A percentile compares a stretch with the other conserved stretches of the same genome.
Conservation (phyloP, 768 basidiomycete species). For the Tricholoma flavovirens region DNA sequence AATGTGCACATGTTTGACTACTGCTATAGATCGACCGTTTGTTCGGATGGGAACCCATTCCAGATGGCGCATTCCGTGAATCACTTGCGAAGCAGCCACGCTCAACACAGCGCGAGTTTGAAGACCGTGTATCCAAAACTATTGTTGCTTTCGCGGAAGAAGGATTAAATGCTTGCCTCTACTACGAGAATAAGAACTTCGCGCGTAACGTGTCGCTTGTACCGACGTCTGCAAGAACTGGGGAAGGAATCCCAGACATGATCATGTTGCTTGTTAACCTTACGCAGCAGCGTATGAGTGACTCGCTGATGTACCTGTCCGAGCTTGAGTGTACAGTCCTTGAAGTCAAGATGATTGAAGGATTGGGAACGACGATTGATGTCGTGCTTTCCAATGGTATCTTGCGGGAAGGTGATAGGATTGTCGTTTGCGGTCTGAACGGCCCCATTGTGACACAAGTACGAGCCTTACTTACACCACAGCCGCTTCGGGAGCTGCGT, state of each 20-base stretch:
- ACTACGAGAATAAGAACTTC: slow-evolving; percentile 97
- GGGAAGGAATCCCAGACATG: slow-evolving; percentile 99
- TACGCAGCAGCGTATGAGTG: slow-evolving; percentile 97
- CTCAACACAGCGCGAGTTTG: slow-evolving; percentile 85
- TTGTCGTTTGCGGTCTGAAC: slow-evolving; percentile 95
- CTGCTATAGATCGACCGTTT: slow-evolving; percentile 84
- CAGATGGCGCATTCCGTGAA: slow-evolving; percentile 89
- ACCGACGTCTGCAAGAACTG: slow-evolving; percentile 96
- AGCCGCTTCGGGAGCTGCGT: slow-evolving; percentile 91
- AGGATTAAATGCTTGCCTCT: slow-evolving; percentile 89
- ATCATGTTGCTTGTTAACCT: slow-evolving; percentile 97
- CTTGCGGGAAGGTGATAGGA: slow-evolving; percentile 84
- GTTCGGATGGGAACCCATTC: slow-evolving; percentile 89
- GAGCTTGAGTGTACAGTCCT: slow-evolving; percentile 97
- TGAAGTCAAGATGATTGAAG: slow-evolving; percentile 98
- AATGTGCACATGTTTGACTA: slow-evolving; percentile 1
- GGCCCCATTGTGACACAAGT: slow-evolving; percentile 96
- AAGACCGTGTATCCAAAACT: slow-evolving; percentile 79
- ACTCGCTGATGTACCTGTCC: slow-evolving; percentile 95
- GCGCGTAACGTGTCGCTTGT: slow-evolving; percentile 93
- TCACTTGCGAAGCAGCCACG: slow-evolving; percentile 78
- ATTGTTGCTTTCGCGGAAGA: slow-evolving; percentile 96
- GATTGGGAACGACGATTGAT: slow-evolving; percentile 96
- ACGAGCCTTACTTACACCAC: slow-evolving; percentile 90
- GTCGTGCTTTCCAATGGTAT: slow-evolving; percentile 94